Evolutionary conservation across 2,329 filamentous ascomycete genomes (phyloP), one percentile per base, ranked within the genome.

Genomic region (Rutstroemia sp.): DNA sequence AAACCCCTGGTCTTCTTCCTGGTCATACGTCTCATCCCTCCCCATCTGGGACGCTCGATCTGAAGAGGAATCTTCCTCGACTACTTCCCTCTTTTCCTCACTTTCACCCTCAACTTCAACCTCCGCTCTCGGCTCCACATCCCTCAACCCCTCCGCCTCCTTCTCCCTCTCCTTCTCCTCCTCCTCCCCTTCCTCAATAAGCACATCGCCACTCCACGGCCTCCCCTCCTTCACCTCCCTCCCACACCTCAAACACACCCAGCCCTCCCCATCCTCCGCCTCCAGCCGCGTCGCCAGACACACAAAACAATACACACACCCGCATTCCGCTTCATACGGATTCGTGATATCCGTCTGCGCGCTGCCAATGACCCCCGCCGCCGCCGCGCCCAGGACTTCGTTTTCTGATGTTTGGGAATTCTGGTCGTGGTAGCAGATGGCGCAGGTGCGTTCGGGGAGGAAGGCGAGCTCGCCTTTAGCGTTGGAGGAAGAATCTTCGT

Each of bases 381-480:
- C 74, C 45, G 84, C 81, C 0, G 84, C 82, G 0, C 87, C 84
- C 63, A 96, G 75, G 3, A 92, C 76, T 63, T 95, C 90, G 47
- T 80, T 84, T 72, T 95, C 91, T 2, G 83, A 83, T 1, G 82
- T 80, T 2, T 74, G 73, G 9, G 88, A 80, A 69, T 95, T 96
- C 70, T 95, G 90, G 64, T 96, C 92, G 66, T 92, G 85, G 71
- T 97, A 97, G 74, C 94, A 99, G 61, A 99, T 96, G 50, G 92
- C 92, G 71, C 94, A 99, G 0, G 92, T 97, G 58, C 92, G 78
- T 72, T 97, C 92, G 0, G 94, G 94, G 27, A 99, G 76, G 71
- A 95, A 96, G 0, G 81, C 80, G 49, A 90, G 81, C 69, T 96
- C 90, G 54, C 92, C 91, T 75, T 17, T 78, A 75, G 2, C 77